Evolutionary conservation across 2,329 filamentous ascomycete genomes (phyloP), one percentile per base, ranked within the genome.

Genomic region (Neonectria coccinea): DNA sequence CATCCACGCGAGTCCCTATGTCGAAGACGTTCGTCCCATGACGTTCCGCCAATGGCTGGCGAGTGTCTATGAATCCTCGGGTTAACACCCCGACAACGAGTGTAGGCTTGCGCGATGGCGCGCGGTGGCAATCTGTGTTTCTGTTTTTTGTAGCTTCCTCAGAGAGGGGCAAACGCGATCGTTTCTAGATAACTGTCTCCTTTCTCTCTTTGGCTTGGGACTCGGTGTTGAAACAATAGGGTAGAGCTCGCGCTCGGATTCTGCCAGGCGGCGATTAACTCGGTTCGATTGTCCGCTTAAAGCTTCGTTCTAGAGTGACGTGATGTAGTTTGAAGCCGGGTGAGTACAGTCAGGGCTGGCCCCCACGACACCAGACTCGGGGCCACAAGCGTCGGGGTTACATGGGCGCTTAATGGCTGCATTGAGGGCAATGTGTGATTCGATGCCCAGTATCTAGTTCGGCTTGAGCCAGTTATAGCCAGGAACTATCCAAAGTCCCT

Each of bases 1-100:
- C 3, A 73, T 86, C 47, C 72, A 77, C 29, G 74, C 70, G 14
- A 77, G 68, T 66, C 67, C 77, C 5, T 68, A 76, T 5, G 79
- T 84, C 12, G 57, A 60, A 22, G 74, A 81, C 41, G 63, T 89
- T 12, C 80, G 80, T 50, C 85, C 88, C 0, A 78, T 82, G 61
- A 78, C 73, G 2, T 88, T 91, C 70, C 79, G 80, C 62, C 77
- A 83, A 47, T 91, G 88, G 88, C 73, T 91, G 27, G 64, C 52
- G 16, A 55, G 29, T 20, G 18, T 64, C 11, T 64, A 59, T 27
- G 16, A 31, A 14, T 20, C 55, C 3, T 33, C 29, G 10, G n/a
- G 27, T 50, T 54, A 42, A 55, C 10, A 18, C 16, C 11, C n/a
- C 42, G 25, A n/a, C 7, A 47, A 36, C n/a, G 33, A 18, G 18